A percentile compares a stretch with the other conserved stretches of the same genome.
phyloP scores from a whole-genome alignment of 2,329 filamentous ascomycete species.

The Colletotrichum lentis region DNA sequence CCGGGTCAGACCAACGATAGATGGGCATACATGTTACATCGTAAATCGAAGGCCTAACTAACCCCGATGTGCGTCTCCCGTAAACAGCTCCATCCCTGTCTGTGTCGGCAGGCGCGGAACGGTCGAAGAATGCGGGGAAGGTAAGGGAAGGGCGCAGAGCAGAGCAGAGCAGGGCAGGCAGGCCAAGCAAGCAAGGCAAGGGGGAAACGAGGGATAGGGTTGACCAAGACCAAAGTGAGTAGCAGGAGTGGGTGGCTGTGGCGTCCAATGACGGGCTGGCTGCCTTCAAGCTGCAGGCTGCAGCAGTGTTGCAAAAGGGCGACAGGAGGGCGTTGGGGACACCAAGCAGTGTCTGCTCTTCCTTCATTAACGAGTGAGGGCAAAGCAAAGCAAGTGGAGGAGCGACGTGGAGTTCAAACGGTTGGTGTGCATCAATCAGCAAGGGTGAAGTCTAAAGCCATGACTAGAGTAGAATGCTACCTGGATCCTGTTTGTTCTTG shows the following conservation, averaged over 20 bases:
- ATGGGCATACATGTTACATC: too few species aligned
- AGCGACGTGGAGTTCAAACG: conserved; percentile 8
- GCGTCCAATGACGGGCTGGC: conserved; percentile 18
- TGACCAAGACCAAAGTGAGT: conserved; percentile 15
- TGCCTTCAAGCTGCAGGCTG: conserved; percentile 12
- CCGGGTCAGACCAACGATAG: too few species aligned
- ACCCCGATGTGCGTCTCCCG: neutral
- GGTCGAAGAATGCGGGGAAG: conserved; percentile 15
- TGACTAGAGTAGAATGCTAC: neutral
- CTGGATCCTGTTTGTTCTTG: neutral
- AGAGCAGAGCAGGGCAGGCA: neutral
- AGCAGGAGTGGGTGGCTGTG: conserved; percentile 4
- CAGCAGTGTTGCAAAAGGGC: conserved; percentile 14
- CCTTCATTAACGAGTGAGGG: neutral
- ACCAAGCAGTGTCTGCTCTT: neutral
- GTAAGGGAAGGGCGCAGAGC: neutral
- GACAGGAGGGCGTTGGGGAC: neutral
- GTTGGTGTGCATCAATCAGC: conserved; percentile 4
- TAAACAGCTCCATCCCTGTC: neutral
- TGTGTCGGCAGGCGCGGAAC: neutral
- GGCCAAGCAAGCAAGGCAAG: neutral
- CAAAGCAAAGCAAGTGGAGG: neutral
- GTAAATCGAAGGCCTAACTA: neutral
- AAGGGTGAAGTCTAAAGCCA: neutral
- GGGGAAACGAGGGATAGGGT: conserved; percentile 2